Base-by-base conservation (phyloP, 164 flowering plant genomes). In the Tinospora cordifolia region DNA sequence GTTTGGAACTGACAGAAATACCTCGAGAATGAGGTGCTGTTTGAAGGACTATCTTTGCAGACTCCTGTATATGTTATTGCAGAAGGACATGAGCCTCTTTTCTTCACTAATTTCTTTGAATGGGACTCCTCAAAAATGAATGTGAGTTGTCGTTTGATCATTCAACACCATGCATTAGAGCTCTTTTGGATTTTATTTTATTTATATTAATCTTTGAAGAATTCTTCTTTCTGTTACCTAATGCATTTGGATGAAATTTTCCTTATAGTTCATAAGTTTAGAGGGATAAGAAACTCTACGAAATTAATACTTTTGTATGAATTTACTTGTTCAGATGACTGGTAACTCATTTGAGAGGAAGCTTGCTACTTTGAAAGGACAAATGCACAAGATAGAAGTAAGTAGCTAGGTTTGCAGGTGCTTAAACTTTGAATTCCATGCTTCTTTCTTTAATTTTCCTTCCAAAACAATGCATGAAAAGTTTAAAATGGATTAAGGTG, bases 261-360 rank as follows among this genome's bases (percentile, higher is more conserved):
- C 47, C 9, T 22, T 9, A 66, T 9, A 15, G 22, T 41, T 51
- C 19, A n/a, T 25, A 22, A 44, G 47, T 44, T 22, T 66, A 9
- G 63, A 54, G 60, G 6, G 60, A 21, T 24, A 54, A 25, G 24
- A 6, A 54, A 54, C 22, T 71, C 13, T 49, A 38, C 24, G 4
- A 13, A 51, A 17, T 54, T 34, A 36, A 57, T 12, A 51, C 63
- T 22, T 71, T 69, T 49, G 3, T 62, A 67, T 78, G 13, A 66
- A 11, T 68, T 62, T 60, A 47, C 57, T 41, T 13, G 68, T 77
- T 67, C 62, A 89, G 95, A 81, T 88, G 85, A 82, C 72, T 63
- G 92, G 94, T 17, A 89, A 82, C 75, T 84, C 94, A 44, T 89
- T 86, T 76, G 87, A 89, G 78, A 81, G 90, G 74, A 89, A 85